phyloP scores from a whole-genome alignment of 163 green algal species.

The Prototheca cutis region DNA sequence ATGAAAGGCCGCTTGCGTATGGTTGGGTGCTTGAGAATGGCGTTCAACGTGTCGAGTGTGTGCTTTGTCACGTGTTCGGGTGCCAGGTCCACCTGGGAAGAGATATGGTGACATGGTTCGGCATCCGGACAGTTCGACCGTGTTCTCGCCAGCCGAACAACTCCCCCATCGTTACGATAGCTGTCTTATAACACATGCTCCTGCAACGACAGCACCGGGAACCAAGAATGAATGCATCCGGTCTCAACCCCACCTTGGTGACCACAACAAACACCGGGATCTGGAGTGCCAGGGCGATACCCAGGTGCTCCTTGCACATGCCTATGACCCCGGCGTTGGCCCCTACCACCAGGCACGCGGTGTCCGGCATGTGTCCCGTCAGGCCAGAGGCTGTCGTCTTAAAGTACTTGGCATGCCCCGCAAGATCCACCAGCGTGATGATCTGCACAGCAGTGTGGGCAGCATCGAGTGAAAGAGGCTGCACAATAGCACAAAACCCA shows the following conservation, averaged over 20 bases:
- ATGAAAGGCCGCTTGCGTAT: conserved; percentile 65
- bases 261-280: conserved; percentile 73
- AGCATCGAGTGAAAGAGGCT: too few species aligned
- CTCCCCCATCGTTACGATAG: too few species aligned
- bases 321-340: conserved; percentile 71
- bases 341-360: conserved; percentile 76
- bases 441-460: neutral
- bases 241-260: conserved; percentile 45
- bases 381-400: conserved; percentile 78
- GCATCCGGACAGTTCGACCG: too few species aligned
- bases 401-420: conserved; percentile 87
- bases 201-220: too few species aligned
- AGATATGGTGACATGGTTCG: conserved; percentile 29
- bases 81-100: conserved; percentile 64
- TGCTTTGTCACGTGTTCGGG: conserved; percentile 78
- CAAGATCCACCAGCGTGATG: conserved; percentile 73
- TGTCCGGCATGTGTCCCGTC: conserved; percentile 78
- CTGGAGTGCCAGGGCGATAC: conserved; percentile 81
- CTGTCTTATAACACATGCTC: too few species aligned
- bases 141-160: too few species aligned
- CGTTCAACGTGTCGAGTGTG: conserved; percentile 52
- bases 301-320: conserved; percentile 87
- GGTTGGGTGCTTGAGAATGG: conserved; percentile 59
- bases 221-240: too few species aligned
- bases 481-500: too few species aligned